phyloP scores from a whole-genome alignment of 495 filamentous ascomycete genomes.

The Hypoxylon subgilvum region DNA sequence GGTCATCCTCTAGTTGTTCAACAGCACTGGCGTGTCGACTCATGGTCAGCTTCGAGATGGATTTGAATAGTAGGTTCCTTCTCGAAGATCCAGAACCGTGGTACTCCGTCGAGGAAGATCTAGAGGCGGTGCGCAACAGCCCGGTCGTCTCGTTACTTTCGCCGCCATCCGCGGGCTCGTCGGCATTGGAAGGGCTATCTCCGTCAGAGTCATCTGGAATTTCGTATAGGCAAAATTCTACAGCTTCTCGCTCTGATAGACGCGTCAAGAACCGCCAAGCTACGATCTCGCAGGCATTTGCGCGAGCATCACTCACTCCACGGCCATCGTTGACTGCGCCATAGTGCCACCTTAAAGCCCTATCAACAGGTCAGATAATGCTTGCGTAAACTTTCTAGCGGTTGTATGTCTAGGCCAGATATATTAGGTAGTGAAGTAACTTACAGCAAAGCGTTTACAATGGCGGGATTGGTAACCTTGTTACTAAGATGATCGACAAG shows the following conservation, averaged over 20 bases:
- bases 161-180: constrained; percentile 33
- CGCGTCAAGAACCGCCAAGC: constrained; percentile 87
- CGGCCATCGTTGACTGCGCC: constrained; percentile 67
- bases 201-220: constrained; percentile 56
- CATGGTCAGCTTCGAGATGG: constrained; percentile 54
- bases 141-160: constrained; percentile 50
- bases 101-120: constrained; percentile 30
- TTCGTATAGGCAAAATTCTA: constrained; percentile 85
- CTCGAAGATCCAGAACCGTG: constrained; percentile 33
- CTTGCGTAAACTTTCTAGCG: no score
- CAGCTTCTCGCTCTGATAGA: constrained; percentile 77
- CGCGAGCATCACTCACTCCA: constrained; percentile 75
- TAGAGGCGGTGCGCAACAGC: constrained; percentile 36
- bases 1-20: constrained; percentile 58
- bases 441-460: constrained; percentile 81
- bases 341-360: constrained; percentile 83
- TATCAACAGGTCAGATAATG: constrained; percentile 41
- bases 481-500: constrained; percentile 70
- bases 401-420: no score
- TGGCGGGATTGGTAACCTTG: constrained; percentile 71
- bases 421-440: constrained; percentile 42
- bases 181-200: neutral
- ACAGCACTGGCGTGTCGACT: constrained; percentile 48
- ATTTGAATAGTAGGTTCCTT: constrained; percentile 49
- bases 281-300: constrained; percentile 86